phyloP scores from a whole-genome alignment of 2,329 filamentous ascomycete genomes.

The Dendryphion nanum region DNA sequence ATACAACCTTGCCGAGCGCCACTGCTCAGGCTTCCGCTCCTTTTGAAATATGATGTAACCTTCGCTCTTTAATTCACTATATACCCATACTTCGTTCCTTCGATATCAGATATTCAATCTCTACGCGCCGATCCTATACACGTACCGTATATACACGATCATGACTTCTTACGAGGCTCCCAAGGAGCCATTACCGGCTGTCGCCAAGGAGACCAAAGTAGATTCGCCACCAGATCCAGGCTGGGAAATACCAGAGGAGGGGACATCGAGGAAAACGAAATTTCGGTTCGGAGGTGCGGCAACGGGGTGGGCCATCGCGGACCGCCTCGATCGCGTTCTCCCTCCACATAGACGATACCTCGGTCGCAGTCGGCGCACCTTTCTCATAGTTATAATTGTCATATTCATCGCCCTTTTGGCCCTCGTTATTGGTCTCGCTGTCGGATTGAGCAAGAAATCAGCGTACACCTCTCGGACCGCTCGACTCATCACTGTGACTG shows the following conservation, averaged over 20 bases:
- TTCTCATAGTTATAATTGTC: constrained; percentile 36
- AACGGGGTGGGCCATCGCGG: constrained; percentile 23
- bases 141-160: too few species aligned
- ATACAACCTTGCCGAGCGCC: too few species aligned
- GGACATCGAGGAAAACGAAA: constrained; percentile 7
- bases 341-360: constrained; percentile 41
- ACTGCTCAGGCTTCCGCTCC: too few species aligned
- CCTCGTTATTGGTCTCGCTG: constrained; percentile 44
- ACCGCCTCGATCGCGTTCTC: constrained; percentile 35
- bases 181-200: constrained; percentile 17
- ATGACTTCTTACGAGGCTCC: constrained; percentile 2
- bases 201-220: constrained; percentile 14
- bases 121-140: background rate
- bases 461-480: constrained; percentile 5
- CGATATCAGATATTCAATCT: too few species aligned
- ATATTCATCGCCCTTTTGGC: constrained; percentile 35
- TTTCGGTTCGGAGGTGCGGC: constrained; percentile 14
- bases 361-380: constrained; percentile 37
- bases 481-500: constrained; percentile 4
- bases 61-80: too few species aligned
- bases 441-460: constrained; percentile 32
- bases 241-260: constrained; percentile 16
- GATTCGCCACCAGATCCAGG: constrained; percentile 3
- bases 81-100: constrained; percentile 5
- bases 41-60: too few species aligned